Percentiles rank a stretch among this genome's conserved stretches.
phyloP scores from a whole-genome alignment of 2,329 filamentous ascomycete species.

The Fusarium vanettenii region DNA sequence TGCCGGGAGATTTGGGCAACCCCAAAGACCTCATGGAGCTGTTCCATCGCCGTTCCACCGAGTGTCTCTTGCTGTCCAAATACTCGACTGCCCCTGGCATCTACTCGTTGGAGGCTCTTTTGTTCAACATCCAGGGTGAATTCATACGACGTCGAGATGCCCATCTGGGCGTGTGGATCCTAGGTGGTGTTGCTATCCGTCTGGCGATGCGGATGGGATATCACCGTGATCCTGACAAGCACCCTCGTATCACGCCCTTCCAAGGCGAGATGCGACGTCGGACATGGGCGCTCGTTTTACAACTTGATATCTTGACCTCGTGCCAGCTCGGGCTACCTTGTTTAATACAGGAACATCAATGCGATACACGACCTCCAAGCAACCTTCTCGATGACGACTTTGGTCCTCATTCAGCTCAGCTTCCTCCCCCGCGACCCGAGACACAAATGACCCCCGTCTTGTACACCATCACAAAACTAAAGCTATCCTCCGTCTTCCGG shows the following conservation, averaged over 20 bases:
- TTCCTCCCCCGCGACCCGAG: constrained; percentile 26
- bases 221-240: constrained; percentile 29
- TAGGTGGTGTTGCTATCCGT: constrained; percentile 18
- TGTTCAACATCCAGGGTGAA: constrained; percentile 29
- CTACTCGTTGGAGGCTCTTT: constrained; percentile 11
- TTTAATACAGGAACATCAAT: constrained; percentile 26
- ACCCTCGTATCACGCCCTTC: constrained; percentile 17
- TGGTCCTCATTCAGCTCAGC: background rate
- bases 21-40: constrained; percentile 14
- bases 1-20: constrained; percentile 10
- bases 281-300: constrained; percentile 20
- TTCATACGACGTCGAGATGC: constrained; percentile 28
- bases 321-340: constrained; percentile 26
- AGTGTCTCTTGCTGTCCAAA: constrained; percentile 30
- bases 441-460: constrained; percentile 11
- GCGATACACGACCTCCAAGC: constrained; percentile 12
- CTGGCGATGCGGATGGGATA: constrained; percentile 37
- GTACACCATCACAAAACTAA: constrained; percentile 15
- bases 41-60: constrained; percentile 26
- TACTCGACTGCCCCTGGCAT: constrained; percentile 18
- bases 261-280: constrained; percentile 35
- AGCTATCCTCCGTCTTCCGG: constrained; percentile 11
- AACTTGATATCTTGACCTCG: constrained; percentile 29
- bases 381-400: constrained; percentile 35
- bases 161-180: constrained; percentile 27